A percentile compares a stretch with the other conserved stretches of the same genome.
Evolutionary conservation across 2,329 filamentous ascomycete species (phyloP).

Genomic region (Metarhizium sp.): DNA sequence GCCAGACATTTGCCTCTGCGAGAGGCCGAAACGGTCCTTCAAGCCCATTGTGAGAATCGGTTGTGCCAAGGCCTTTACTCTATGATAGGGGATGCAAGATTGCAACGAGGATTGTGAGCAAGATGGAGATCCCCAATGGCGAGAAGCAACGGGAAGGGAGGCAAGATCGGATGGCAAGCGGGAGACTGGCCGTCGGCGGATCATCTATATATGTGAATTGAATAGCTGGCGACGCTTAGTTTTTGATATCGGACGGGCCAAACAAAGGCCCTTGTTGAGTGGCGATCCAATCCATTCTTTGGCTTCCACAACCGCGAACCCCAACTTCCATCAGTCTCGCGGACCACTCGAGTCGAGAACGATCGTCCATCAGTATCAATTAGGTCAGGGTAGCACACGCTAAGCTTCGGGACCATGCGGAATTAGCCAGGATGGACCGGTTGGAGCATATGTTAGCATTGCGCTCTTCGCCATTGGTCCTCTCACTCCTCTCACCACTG

Average conservation of each 20-base stretch:
- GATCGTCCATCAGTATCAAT: background rate
- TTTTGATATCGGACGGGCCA: background rate
- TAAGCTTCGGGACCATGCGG: background rate
- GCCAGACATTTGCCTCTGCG: background rate
- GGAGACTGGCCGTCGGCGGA: background rate
- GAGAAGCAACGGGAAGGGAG: background rate
- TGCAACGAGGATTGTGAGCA: background rate
- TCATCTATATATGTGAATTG: background rate
- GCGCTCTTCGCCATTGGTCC: background rate
- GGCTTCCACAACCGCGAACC: background rate
- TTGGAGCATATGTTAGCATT: background rate
- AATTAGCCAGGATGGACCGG: background rate
- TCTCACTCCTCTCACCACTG: too few relatives aligned
- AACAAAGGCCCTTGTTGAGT: background rate
- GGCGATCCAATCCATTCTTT: background rate
- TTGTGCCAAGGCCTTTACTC: background rate
- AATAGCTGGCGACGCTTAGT: background rate
- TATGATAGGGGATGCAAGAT: background rate
- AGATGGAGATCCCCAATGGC: background rate
- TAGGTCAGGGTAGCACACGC: background rate
- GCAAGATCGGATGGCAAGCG: background rate
- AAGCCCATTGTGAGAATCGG: background rate
- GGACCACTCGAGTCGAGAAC: background rate
- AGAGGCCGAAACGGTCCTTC: slow-evolving; percentile 1
- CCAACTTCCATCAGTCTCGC: background rate